phyloP scores from a whole-genome alignment of 1,284 basidiomycete species.

The Microbotryum saponariae region DNA sequence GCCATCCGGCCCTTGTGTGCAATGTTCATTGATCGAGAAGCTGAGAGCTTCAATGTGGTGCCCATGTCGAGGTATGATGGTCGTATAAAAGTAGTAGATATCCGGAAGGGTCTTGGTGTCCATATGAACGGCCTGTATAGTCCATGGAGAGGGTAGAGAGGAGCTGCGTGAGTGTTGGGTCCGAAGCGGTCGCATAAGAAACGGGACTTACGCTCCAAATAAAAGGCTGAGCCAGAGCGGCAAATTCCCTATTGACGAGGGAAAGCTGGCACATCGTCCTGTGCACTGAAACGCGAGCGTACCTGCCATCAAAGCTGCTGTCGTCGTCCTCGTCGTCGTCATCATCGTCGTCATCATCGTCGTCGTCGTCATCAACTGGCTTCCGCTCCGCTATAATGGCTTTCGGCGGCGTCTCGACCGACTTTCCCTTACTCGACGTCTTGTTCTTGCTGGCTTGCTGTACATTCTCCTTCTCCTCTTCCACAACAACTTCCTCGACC shows the following conservation, averaged over 20 bases:
- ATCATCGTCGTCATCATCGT: neutral
- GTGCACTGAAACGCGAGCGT: neutral
- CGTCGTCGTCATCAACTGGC: neutral
- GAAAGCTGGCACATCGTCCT: slow-evolving; percentile 3
- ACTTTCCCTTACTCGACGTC: neutral
- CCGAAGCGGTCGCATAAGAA: too few relatives aligned
- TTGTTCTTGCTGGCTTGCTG: neutral
- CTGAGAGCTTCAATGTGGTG: too few relatives aligned
- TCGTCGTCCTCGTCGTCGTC: neutral
- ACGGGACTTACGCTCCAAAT: slow-evolving; percentile 16
- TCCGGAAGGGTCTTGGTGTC: too few relatives aligned
- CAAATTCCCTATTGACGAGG: slow-evolving; percentile 21
- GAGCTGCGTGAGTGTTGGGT: too few relatives aligned
- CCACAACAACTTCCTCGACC: slow-evolving; percentile 1
- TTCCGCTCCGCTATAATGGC: neutral
- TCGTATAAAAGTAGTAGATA: too few relatives aligned
- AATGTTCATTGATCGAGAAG: too few relatives aligned
- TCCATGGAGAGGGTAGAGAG: too few relatives aligned
- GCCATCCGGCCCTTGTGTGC: too few relatives aligned
- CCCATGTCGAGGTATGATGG: too few relatives aligned
- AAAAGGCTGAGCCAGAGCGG: slow-evolving; percentile 5
- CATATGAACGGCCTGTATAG: too few relatives aligned
- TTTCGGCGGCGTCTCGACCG: neutral
- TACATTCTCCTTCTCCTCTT: slow-evolving; percentile 1
- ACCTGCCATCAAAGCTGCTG: neutral